Evolutionary conservation across 768 basidiomycete genomes (phyloP).

Genomic region (Termitomyces sp.): DNA sequence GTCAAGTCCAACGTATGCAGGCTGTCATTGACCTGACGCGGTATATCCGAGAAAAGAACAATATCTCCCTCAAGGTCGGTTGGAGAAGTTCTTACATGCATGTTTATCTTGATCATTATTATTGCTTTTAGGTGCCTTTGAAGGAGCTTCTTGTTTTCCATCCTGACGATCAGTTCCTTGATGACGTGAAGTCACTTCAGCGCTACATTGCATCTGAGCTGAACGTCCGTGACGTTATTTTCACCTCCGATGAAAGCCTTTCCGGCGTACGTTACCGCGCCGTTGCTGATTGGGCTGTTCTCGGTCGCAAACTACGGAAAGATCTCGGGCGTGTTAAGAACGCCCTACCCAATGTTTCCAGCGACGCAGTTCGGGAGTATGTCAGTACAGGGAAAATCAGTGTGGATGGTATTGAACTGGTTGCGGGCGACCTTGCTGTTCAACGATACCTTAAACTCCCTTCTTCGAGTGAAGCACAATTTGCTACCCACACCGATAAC

Average conservation of each 20-base stretch:
- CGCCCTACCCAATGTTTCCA: constrained; percentile 74
- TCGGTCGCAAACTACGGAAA: constrained; percentile 91
- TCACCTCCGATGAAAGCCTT: constrained; percentile 81
- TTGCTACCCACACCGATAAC: constrained; percentile 84
- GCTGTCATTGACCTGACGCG: constrained; percentile 90
- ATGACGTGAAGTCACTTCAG: constrained; percentile 79
- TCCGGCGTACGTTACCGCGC: constrained; percentile 90
- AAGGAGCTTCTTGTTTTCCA: constrained; percentile 95
- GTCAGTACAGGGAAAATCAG: constrained; percentile 66
- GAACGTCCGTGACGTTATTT: constrained; percentile 86
- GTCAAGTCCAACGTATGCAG: constrained; percentile 93
- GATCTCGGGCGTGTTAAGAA: constrained; percentile 88
- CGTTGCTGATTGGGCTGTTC: constrained; percentile 90
- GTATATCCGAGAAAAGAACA: constrained; percentile 82
- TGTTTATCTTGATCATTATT: background rate
- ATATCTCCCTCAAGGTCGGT: constrained; percentile 81
- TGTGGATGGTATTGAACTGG: constrained; percentile 87
- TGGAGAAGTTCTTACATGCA: background rate
- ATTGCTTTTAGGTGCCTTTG: constrained; percentile 71
- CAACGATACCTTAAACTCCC: constrained; percentile 88
- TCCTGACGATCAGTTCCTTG: constrained; percentile 74
- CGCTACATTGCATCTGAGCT: constrained; percentile 92
- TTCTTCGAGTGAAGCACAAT: constrained; percentile 51
- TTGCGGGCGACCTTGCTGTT: constrained; percentile 87
- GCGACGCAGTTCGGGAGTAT: constrained; percentile 80